Conservation (phyloP, 805 yeast genomes). For the Ogataea pilisensis region DNA sequence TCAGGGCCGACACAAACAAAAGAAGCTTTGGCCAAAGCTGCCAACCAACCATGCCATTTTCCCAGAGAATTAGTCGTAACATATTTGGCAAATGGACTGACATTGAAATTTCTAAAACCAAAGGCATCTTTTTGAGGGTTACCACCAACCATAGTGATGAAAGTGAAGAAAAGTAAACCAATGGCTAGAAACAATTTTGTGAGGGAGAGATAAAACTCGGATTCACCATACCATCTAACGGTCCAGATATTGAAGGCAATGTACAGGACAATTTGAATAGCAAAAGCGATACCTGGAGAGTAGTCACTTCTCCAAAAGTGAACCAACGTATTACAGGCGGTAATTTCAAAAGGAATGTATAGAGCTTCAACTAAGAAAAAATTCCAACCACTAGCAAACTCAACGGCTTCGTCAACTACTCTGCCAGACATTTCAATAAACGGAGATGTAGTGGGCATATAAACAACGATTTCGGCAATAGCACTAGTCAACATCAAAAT, state of each 20-base stretch:
- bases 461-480: slow-evolving; percentile 36
- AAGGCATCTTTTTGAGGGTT: slow-evolving; percentile 47
- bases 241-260: slow-evolving; percentile 41
- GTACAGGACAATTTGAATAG: slow-evolving; percentile 39
- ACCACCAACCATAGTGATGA: slow-evolving; percentile 54
- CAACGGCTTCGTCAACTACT: slow-evolving; percentile 35
- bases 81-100: slow-evolving; percentile 38
- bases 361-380: slow-evolving; percentile 41
- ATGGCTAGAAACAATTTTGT: slow-evolving; percentile 45
- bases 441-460: slow-evolving; percentile 35
- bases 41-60: slow-evolving; percentile 40
- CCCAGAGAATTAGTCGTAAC: slow-evolving; percentile 36
- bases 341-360: slow-evolving; percentile 46
- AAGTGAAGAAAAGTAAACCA: slow-evolving; percentile 46
- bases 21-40: slow-evolving; percentile 33
- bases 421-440: slow-evolving; percentile 36
- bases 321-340: slow-evolving; percentile 48
- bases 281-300: slow-evolving; percentile 44
- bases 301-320: slow-evolving; percentile 49
- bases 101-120: slow-evolving; percentile 39
- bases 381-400: slow-evolving; percentile 33
- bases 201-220: slow-evolving; percentile 44
- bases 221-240: slow-evolving; percentile 47
- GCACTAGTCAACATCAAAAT: slow-evolving; percentile 33
- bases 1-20: slow-evolving; percentile 41